Percentiles rank a stretch among this genome's conserved stretches.
Evolutionary conservation across 192 early-diverging fungal genomes (phyloP).

Genomic region (Linnemannia zychae): DNA sequence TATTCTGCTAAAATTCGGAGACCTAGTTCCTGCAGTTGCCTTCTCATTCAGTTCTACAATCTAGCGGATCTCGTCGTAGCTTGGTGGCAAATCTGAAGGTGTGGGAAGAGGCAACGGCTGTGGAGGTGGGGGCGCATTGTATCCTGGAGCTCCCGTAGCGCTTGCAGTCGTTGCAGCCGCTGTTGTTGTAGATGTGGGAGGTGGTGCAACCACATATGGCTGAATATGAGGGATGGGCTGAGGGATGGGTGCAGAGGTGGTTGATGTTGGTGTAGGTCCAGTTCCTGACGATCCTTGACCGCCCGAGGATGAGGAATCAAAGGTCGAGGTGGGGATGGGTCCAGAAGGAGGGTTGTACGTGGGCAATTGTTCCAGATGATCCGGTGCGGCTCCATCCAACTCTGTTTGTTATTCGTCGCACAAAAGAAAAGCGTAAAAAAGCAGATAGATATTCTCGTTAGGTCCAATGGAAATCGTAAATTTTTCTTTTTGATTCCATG

Average conservation of each 20-base stretch:
- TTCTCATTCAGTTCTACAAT: no score
- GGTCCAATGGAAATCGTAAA: not conserved
- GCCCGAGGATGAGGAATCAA: not conserved
- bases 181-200: not conserved
- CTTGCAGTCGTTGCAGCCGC: not conserved
- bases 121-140: not conserved
- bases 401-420: slow-evolving; percentile 14
- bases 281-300: not conserved
- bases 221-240: slow-evolving; percentile 10
- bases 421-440: slow-evolving; percentile 6
- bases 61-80: slow-evolving; percentile 35
- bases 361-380: slow-evolving; percentile 49
- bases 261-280: slow-evolving; percentile 5
- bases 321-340: slow-evolving; percentile 8
- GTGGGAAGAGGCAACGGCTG: slow-evolving; percentile 4
- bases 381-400: slow-evolving; percentile 38
- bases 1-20: not conserved
- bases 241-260: slow-evolving; percentile 16
- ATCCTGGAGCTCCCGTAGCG: not conserved
- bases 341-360: slow-evolving; percentile 22
- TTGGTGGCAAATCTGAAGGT: slow-evolving; percentile 44
- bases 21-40: not conserved
- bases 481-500: not conserved
- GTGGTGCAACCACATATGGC: not conserved
- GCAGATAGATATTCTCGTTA: slow-evolving; percentile 1